These are phyloP conservation scores for Pythium rishiriense DNA, from an alignment of 352 stramenopile species.

Conservation along the genomic window DNA sequence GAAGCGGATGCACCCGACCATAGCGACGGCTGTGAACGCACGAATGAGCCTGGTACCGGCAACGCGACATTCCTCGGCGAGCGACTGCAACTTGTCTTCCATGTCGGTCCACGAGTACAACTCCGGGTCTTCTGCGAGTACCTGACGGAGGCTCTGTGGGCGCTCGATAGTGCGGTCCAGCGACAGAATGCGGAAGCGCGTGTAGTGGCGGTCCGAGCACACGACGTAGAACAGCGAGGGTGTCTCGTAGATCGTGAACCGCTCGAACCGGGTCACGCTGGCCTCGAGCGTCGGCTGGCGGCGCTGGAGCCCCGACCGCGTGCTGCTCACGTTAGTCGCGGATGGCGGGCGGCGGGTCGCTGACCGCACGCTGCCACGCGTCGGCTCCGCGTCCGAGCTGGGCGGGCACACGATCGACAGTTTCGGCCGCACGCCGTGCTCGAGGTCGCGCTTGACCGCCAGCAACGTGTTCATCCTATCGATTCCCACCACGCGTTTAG, in stretches of 20 bases:
- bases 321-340: constrained; percentile 22
- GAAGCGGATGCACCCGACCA: constrained; percentile 98
- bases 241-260: constrained; percentile 87
- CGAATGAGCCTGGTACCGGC: constrained; percentile 50
- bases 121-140: constrained; percentile 65
- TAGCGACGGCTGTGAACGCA: constrained; percentile 92
- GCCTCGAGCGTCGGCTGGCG: constrained; percentile 69
- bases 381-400: constrained; percentile 10
- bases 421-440: constrained; percentile 56
- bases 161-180: constrained; percentile 69
- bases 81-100: constrained; percentile 67
- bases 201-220: constrained; percentile 85
- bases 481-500: not conserved
- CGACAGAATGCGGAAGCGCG: constrained; percentile 72
- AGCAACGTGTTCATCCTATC: constrained; percentile 82
- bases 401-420: constrained; percentile 69
- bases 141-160: constrained; percentile 48
- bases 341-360: constrained; percentile 37
- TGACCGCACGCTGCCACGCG: constrained; percentile 21
- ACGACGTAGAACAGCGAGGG: constrained; percentile 71
- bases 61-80: constrained; percentile 50
- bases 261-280: constrained; percentile 68
- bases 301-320: constrained; percentile 45
- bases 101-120: constrained; percentile 82
- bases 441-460: constrained; percentile 74